Percentiles rank a stretch among this genome's conserved stretches.
These are phyloP conservation scores for Serendipita sp. DNA, from an alignment of 768 basidiomycete species.

Conservation along the genomic window DNA sequence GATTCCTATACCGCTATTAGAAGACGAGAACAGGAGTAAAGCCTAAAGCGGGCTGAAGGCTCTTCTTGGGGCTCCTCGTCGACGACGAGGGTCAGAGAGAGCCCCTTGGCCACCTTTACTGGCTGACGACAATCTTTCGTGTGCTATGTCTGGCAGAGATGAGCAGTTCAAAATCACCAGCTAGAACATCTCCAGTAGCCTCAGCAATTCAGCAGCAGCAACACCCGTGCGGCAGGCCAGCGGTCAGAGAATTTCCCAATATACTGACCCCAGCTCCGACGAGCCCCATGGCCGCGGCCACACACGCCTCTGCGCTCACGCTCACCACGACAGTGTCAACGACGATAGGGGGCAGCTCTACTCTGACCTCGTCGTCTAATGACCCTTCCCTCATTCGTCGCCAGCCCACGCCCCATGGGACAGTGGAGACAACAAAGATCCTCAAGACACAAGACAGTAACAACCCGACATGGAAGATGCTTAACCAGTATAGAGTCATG, in stretches of 20 bases:
- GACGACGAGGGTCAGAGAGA: too few species aligned
- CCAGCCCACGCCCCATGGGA: constrained; percentile 7
- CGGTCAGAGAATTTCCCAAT: background rate
- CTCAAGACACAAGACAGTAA: constrained; percentile 2
- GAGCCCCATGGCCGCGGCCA: background rate
- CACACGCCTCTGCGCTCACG: background rate
- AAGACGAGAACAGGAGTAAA: too few species aligned
- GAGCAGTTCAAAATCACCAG: background rate
- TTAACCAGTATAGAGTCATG: constrained; percentile 78
- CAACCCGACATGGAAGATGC: constrained; percentile 20
- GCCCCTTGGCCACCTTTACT: background rate
- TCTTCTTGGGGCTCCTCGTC: too few species aligned
- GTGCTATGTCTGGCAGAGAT: constrained; percentile 2
- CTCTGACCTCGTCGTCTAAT: background rate
- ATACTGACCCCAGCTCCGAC: background rate
- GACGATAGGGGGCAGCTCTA: background rate
- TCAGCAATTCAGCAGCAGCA: background rate
- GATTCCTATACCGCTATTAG: too few species aligned
- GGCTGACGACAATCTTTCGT: background rate
- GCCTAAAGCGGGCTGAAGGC: too few species aligned
- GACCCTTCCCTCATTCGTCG: constrained; percentile 1
- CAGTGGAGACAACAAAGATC: constrained; percentile 10
- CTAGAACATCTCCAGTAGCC: background rate
- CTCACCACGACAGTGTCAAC: background rate
- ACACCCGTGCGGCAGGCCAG: background rate